A percentile compares a stretch with the other conserved stretches of the same genome.
Conservation (phyloP, 495 filamentous ascomycete species). For the Tuber aestivum region DNA sequence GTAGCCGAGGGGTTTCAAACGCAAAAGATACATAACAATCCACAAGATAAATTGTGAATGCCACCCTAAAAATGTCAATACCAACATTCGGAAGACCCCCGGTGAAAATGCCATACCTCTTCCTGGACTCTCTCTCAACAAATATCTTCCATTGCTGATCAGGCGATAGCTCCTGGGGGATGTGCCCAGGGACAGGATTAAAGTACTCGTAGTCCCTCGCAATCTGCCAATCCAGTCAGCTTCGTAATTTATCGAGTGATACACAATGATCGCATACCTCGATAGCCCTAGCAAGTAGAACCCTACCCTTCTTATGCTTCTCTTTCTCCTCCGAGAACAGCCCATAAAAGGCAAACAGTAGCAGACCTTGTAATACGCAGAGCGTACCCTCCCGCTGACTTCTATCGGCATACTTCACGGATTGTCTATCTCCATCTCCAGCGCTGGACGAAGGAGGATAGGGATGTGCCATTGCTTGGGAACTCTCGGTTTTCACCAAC, state of each 20-base stretch:
- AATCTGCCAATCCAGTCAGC: constrained; percentile 25
- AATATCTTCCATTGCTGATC: constrained; percentile 40
- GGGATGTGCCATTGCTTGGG: not conserved
- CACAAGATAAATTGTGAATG: constrained; percentile 33
- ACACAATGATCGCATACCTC: constrained; percentile 27
- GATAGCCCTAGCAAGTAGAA: constrained; percentile 29
- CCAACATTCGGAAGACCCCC: not conserved
- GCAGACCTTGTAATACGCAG: constrained; percentile 33
- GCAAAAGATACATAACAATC: constrained; percentile 36
- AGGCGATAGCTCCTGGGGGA: constrained; percentile 24
- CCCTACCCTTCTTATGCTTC: constrained; percentile 35
- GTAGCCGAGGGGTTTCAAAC: constrained; percentile 35
- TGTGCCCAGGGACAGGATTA: constrained; percentile 19
- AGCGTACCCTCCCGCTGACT: constrained; percentile 33
- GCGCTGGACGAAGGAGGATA: constrained; percentile 1
- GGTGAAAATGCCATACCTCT: constrained; percentile 24
- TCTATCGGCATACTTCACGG: constrained; percentile 23
- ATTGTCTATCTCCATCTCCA: not conserved
- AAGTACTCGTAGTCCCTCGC: constrained; percentile 38
- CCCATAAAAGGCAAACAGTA: constrained; percentile 36
- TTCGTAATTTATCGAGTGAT: not conserved
- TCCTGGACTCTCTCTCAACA: constrained; percentile 37
- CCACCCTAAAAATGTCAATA: constrained; percentile 23
- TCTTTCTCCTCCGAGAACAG: constrained; percentile 37
- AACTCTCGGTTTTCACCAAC: constrained; percentile 6